phyloP scores from a whole-genome alignment of 2,329 filamentous ascomycete genomes.

The Verticillium albo-atrum region DNA sequence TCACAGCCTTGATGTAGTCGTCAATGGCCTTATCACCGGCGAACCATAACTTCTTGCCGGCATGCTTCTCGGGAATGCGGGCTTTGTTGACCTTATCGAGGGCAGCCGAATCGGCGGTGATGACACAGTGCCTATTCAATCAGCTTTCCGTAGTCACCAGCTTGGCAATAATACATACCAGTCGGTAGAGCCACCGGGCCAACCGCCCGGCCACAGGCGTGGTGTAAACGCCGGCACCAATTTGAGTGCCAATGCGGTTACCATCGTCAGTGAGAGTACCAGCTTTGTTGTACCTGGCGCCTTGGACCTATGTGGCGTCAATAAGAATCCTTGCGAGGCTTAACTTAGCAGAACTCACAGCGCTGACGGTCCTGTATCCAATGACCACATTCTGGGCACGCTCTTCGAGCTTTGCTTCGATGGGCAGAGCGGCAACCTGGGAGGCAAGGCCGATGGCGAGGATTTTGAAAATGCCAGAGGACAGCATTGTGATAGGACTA shows the following conservation, averaged over 20 bases:
- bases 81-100: not conserved
- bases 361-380: not conserved
- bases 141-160: not conserved
- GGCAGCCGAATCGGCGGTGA: not conserved
- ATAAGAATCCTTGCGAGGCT: not conserved
- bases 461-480: not conserved
- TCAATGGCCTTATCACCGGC: not conserved
- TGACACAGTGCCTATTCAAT: not conserved
- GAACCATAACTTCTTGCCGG: not conserved
- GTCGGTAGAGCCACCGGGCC: not conserved
- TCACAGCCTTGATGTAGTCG: not conserved
- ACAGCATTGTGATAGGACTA: not conserved
- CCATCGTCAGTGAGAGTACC: not conserved
- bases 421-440: not conserved
- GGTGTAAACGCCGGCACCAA: not conserved
- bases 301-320: not conserved
- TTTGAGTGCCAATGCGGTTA: not conserved
- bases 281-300: not conserved
- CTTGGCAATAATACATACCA: not conserved
- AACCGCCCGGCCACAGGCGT: not conserved
- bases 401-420: not conserved
- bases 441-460: not conserved
- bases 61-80: not conserved
- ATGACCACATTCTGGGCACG: not conserved
- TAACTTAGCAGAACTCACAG: not conserved